Evolutionary conservation across 306 rosid species (phyloP), one percentile per base, ranked within the genome.

Genomic region (Rosa lucieae): DNA sequence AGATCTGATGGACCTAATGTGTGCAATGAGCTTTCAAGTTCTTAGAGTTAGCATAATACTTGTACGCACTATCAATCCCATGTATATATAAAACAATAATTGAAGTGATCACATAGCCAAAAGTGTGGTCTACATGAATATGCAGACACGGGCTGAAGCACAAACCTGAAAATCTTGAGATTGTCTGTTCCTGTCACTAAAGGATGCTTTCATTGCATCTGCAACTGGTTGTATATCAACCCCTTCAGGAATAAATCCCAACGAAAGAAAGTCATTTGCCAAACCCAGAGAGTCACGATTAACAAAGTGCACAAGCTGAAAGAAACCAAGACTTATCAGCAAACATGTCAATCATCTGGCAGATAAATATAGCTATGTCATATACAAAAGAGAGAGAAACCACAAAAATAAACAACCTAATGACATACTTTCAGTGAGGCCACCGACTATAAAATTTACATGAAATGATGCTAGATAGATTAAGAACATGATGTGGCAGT

Each of bases 241-340:
- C 77, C 89, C 98, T 87, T 95, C 99, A 84, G 97, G 96, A 82
- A 95, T 76, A 80, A 95, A 95, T 91, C 98, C 99, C 91, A 93
- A 84, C 48, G 98, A 95, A 82, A 93, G 96, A 79, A 89, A 95
- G 86, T 95, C 99, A 87, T 91, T 95, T 82, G 97, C 99, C 92
- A 95, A 88, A 84, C 99, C 91, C 87, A 91, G 87, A 71, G 99
- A 90, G 87, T 95, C 99, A 44, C 93, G 98, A 80, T 95, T 95
- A 86, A 93, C 98, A 73, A 86, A 95, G 93, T 95, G 99, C 88
- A 95, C 99, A 79, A 93, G 95, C 99, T 95, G 99, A 87, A 85
- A 91, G 85, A 78, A 55, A 83, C 78, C 77, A 77, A 72, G 81
- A 75, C 76, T 82, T 78, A 82, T 83, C 72, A 83, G 59, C 49